These are phyloP conservation scores for Phytophthora rubi DNA, from an alignment of 352 stramenopile species.

Conservation along the genomic window DNA sequence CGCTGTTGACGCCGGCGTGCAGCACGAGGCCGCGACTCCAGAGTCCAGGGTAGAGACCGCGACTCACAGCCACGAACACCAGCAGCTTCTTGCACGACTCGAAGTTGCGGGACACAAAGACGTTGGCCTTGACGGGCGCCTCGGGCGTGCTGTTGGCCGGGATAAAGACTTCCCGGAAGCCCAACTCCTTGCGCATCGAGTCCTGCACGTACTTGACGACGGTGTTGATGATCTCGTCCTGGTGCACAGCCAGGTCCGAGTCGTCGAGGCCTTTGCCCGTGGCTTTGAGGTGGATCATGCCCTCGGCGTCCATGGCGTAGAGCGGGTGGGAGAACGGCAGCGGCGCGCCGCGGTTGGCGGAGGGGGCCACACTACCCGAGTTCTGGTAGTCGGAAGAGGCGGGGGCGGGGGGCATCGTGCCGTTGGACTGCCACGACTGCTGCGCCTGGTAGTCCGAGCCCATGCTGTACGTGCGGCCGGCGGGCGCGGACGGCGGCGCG, in stretches of 20 bases:
- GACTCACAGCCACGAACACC: constrained; percentile 87
- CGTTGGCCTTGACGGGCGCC: constrained; percentile 71
- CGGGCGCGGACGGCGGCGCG: constrained; percentile 50
- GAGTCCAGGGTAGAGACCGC: constrained; percentile 80
- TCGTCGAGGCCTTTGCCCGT: constrained; percentile 84
- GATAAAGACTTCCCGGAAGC: constrained; percentile 81
- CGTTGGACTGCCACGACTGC: constrained; percentile 37
- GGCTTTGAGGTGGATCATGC: constrained; percentile 87
- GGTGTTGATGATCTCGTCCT: constrained; percentile 89
- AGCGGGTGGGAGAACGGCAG: constrained; percentile 81
- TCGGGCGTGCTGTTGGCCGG: constrained; percentile 64
- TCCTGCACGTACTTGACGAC: constrained; percentile 89
- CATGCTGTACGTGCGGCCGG: constrained; percentile 48
- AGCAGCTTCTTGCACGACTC: constrained; percentile 81
- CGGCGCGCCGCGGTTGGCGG: constrained; percentile 32
- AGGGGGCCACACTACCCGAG: constrained; percentile 3
- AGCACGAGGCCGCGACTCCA: constrained; percentile 88
- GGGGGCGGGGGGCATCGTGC: constrained; percentile 28
- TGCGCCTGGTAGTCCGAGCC: constrained; percentile 43
- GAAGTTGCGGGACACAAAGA: constrained; percentile 88
- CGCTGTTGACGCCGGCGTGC: constrained; percentile 85
- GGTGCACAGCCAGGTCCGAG: constrained; percentile 85
- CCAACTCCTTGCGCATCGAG: constrained; percentile 81
- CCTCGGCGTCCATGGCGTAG: constrained; percentile 85
- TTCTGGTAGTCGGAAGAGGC: constrained; percentile 20